Base-by-base conservation (phyloP, 345 rosid species). In the Gossypioides kirkii region DNA sequence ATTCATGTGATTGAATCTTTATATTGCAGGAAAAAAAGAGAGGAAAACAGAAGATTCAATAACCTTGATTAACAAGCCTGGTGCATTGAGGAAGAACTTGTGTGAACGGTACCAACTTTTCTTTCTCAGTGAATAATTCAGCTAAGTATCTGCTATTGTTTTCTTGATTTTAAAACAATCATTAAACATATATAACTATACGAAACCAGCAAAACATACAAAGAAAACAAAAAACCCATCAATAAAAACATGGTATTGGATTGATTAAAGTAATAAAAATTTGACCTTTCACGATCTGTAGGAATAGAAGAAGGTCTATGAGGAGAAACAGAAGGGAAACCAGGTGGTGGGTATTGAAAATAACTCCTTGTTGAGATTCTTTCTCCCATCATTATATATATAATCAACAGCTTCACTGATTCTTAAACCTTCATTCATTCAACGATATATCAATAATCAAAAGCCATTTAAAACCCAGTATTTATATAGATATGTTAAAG, bases 291-390 rank as follows among this genome's bases (percentile, higher is more conserved):
- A 76, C 91, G 92, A 86, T 89, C 94, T 80, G 84, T 54, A 20
- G 94, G 87, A 68, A 82, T 77, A 77, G 92, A 84, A 76, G 82
- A 86, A 11, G 92, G 77, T 84, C 98, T 86, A 75, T 82, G 92
- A 56, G 97, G 94, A 81, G 98, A 90, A 78, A 96, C 92, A 49
- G 6, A 4, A 47, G 52, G 52, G 17, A 47, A 47, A 13, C 52
- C 52, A 13, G 17, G 52, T 16, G 91, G 93, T 52, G 96, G 91
- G 75, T 78, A 87, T 83, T 91, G 97, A 76, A 90, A 91, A 89
- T 78, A 94, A 78, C 96, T 90, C 69, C 97, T 91, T 0, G 92
- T 86, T 53, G 82, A 83, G 81, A 94, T 91, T 87, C 94, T 90
- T 73, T 91, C 97, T 70, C 89, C 98, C 94, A 94, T 93, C 82